Conservation (phyloP, 257 asterid genomes). For the Ehretia macrophylla region DNA sequence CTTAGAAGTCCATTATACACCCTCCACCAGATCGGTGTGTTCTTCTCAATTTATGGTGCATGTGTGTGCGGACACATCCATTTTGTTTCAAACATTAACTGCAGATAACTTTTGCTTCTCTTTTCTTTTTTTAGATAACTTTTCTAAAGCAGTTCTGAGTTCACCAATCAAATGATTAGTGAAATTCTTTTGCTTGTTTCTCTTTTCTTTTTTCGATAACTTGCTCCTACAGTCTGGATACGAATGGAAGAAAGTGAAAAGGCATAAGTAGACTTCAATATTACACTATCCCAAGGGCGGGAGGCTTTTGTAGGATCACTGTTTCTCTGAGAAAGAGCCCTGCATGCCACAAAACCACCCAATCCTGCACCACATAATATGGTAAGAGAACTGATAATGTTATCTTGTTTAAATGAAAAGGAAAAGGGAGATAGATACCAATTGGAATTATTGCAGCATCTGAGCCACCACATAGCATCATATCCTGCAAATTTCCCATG, state of each 20-base stretch:
- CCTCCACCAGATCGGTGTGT: too few relatives aligned
- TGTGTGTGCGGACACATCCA: too few relatives aligned
- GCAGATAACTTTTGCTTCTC: too few relatives aligned
- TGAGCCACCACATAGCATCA: conserved; percentile 99
- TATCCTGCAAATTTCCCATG: conserved; percentile 52
- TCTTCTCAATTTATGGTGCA: too few relatives aligned
- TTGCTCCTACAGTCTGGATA: neutral
- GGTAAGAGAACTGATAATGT: conserved; percentile 13
- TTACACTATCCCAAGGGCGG: conserved; percentile 95
- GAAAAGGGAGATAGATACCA: conserved; percentile 39
- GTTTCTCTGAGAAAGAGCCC: conserved; percentile 85
- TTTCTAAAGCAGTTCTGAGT: too few relatives aligned
- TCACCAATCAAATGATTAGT: neutral
- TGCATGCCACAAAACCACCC: conserved; percentile 96
- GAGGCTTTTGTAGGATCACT: conserved; percentile 87
- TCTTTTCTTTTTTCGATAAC: neutral
- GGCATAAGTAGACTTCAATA: conserved; percentile 15
- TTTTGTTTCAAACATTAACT: too few relatives aligned
- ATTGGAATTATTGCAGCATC: conserved; percentile 93
- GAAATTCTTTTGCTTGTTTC: neutral
- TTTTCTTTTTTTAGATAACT: too few relatives aligned
- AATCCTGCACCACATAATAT: conserved; percentile 51
- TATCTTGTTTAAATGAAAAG: conserved; percentile 9
- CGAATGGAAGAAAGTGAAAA: neutral
- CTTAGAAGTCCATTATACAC: too few relatives aligned